Base-by-base conservation (phyloP, 2,329 filamentous ascomycete species). In the Fusarium nematophilum region DNA sequence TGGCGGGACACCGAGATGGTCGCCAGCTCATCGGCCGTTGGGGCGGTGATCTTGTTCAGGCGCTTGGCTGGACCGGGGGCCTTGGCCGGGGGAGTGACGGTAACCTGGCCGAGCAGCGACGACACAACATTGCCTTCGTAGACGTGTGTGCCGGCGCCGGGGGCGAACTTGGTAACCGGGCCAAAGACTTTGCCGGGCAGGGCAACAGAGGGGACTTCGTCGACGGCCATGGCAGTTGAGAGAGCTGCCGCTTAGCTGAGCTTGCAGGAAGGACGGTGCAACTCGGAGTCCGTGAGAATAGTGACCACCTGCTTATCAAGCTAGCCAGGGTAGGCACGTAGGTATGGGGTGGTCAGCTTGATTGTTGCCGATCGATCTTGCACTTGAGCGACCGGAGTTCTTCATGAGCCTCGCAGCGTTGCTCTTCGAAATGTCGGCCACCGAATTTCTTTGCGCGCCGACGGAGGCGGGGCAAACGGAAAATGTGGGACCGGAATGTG, bases 121-220 rank as follows among this genome's bases (percentile, higher is more conserved):
- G 93, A 89, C 74, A 90, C 90, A 66, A 97, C 85, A 54, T 88
- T 85, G 60, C 86, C 82, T 62, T 90, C 82, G 77, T 92, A 84
- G 64, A 96, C 82, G 75, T 98, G 92, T 0, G 93, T 97, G 64
- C 94, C 95, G 9, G 91, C 81, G 11, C 94, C 94, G 23, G 92
- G 84, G 33, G 83, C 77, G 76, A 90, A 93, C 64, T 86, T 85
- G 50, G 83, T 80, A 14, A 82, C 76, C 14, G 89, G 78, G 25
- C 91, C 93, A 33, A 99, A 85, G 38, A 87, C 79, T 73, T 95
- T 91, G 72, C 95, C 95, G 9, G 95, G 95, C 40, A 96, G 83
- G 49, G 89, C 91, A 66, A 92, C 73, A 62, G 81, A 75, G n/a
- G 81, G 77, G 15, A 73, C 40, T 38, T 72, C 70, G 60, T 76